Evolutionary conservation across 1,284 basidiomycete species (phyloP).

Genomic region (Fomes fomentarius): DNA sequence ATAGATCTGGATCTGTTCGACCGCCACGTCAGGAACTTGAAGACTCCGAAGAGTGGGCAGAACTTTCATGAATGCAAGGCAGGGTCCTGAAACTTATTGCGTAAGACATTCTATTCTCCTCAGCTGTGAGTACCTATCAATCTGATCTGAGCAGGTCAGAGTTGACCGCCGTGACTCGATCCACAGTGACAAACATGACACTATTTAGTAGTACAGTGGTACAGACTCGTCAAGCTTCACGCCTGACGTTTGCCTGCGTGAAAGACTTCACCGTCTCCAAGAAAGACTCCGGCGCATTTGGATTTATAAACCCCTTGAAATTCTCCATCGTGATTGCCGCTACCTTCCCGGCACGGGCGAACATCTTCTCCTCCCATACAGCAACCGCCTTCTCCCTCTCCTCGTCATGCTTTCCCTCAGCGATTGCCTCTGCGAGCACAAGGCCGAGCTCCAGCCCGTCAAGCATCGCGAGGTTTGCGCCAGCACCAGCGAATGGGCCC

Average conservation of each 20-base stretch:
- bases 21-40: no score
- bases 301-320: neutral
- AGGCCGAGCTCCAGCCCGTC: constrained; percentile 29
- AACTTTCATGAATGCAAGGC: no score
- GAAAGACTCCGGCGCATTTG: neutral
- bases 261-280: neutral
- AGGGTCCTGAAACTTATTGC: no score
- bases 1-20: no score
- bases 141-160: no score
- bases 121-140: no score
- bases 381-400: neutral
- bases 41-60: no score
- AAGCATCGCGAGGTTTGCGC: constrained; percentile 43
- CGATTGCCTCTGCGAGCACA: neutral
- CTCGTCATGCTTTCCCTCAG: neutral
- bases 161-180: no score
- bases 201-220: no score
- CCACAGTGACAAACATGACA: no score
- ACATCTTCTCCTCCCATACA: constrained; percentile 3
- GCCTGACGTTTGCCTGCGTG: neutral
- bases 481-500: constrained; percentile 48
- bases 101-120: no score
- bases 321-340: neutral
- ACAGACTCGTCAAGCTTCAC: neutral
- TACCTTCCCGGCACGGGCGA: neutral